Evolutionary conservation across 306 rosid genomes (phyloP).

Genomic region (Prunus armeniaca): DNA sequence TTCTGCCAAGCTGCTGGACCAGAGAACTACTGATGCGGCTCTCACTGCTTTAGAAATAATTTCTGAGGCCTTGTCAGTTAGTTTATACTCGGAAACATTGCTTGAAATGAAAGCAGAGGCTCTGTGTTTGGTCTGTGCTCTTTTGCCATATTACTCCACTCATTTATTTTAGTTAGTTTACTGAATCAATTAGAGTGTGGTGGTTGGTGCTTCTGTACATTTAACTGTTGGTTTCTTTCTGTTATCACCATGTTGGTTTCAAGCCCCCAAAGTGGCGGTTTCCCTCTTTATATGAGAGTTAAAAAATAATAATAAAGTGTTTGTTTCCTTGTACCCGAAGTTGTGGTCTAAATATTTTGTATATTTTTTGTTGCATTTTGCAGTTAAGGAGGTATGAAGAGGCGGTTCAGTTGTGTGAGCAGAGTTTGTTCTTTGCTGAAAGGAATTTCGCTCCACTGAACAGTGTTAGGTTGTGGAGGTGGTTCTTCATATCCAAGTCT

Average conservation of each 20-base stretch:
- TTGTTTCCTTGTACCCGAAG: background rate
- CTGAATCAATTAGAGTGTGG: background rate
- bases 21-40: conserved; percentile 63
- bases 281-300: background rate
- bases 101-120: conserved; percentile 92
- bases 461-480: conserved; percentile 72
- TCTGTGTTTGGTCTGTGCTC: conserved; percentile 54
- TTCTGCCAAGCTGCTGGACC: conserved; percentile 61
- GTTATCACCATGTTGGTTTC: background rate
- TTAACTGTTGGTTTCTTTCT: background rate
- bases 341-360: conserved; percentile 4
- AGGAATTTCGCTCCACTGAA: conserved; percentile 46
- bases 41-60: conserved; percentile 58
- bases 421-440: conserved; percentile 68
- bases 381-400: conserved; percentile 78
- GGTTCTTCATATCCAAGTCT: conserved; percentile 76
- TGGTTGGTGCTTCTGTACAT: background rate
- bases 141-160: conserved; percentile 18
- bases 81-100: conserved; percentile 76
- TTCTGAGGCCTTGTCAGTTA: conserved; percentile 64
- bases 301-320: no score
- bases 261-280: background rate
- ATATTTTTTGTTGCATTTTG: conserved; percentile 32
- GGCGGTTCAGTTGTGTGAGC: conserved; percentile 71
- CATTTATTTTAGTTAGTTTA: conserved; percentile 18